These are phyloP conservation scores for Moricandia moricandioides DNA, from an alignment of 345 rosid species.

Conservation along the genomic window DNA sequence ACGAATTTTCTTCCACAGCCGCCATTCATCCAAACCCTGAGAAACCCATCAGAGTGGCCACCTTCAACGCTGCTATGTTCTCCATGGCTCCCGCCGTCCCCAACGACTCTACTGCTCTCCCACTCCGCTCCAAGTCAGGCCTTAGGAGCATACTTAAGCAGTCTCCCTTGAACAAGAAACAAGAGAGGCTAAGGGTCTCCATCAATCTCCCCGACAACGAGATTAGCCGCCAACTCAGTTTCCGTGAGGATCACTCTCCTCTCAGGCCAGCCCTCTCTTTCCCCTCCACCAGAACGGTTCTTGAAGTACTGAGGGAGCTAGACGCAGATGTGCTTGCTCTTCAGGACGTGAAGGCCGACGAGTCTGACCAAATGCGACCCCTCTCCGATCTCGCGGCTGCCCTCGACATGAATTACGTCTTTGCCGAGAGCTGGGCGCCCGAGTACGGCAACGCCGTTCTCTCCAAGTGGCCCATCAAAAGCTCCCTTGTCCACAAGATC, in stretches of 20 bases:
- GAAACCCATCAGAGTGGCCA: conserved; percentile 63
- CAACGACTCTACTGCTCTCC: conserved; percentile 17
- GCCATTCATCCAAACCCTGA: conserved; percentile 35
- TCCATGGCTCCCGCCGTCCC: conserved; percentile 93
- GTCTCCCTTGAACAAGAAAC: conserved; percentile 43
- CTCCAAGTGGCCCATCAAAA: conserved; percentile 85
- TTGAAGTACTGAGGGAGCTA: conserved; percentile 74
- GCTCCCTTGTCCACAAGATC: conserved; percentile 66
- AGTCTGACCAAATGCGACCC: conserved; percentile 86
- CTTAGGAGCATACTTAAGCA: conserved; percentile 76
- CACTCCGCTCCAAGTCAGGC: conserved; percentile 47
- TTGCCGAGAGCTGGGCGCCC: conserved; percentile 99
- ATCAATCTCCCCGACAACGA: conserved; percentile 93
- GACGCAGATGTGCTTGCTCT: conserved; percentile 85
- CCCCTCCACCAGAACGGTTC: conserved; percentile 53
- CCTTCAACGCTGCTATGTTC: conserved; percentile 86
- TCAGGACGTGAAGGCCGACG: conserved; percentile 97
- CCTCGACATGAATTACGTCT: conserved; percentile 79
- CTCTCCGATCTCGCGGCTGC: conserved; percentile 87
- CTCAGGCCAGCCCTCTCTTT: conserved; percentile 41
- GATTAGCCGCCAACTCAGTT: conserved; percentile 74
- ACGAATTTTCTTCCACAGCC: conserved; percentile 45
- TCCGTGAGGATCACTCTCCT: conserved; percentile 39
- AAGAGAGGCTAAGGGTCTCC: conserved; percentile 75
- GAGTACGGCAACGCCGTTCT: conserved; percentile 93